Conservation (phyloP, 1,284 basidiomycete genomes). For the Sporisorium iseilematis-ciliati region DNA sequence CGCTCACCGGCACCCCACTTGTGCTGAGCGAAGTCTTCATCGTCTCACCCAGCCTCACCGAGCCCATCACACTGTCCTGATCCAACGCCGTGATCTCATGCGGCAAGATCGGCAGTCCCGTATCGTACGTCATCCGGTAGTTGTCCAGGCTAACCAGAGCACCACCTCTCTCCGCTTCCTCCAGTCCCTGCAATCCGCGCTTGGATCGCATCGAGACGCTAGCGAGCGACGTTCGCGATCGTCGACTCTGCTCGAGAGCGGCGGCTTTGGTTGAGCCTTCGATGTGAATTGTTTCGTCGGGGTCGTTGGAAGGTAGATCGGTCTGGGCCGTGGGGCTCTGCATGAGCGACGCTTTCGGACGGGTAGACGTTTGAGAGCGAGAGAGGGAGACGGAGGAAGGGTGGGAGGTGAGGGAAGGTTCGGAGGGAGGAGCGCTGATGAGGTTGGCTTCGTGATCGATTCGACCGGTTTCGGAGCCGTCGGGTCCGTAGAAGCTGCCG, state of each 20-base stretch:
- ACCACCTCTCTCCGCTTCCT: conserved; percentile 56
- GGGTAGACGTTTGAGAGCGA: conserved; percentile 30
- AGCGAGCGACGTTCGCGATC: conserved; percentile 36
- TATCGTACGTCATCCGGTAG: conserved; percentile 47
- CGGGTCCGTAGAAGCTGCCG: conserved; percentile 57
- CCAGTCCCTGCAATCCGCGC: conserved; percentile 49
- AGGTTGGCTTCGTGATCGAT: conserved; percentile 38
- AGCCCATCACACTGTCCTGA: conserved; percentile 55
- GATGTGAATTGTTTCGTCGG: not conserved
- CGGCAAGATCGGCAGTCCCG: conserved; percentile 50
- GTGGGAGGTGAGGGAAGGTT: conserved; percentile 3
- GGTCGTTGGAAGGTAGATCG: not conserved
- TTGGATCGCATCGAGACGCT: conserved; percentile 54
- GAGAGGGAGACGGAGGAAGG: conserved; percentile 18
- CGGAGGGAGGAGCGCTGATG: conserved; percentile 27
- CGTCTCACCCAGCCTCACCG: conserved; percentile 25
- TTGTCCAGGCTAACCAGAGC: conserved; percentile 58
- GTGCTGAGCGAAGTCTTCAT: conserved; percentile 32
- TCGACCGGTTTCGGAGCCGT: conserved; percentile 50
- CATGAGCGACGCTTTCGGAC: conserved; percentile 44
- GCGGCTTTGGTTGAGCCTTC: conserved; percentile 38
- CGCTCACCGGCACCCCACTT: conserved; percentile 4
- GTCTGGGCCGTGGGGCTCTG: conserved; percentile 24
- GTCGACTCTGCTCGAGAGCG: conserved; percentile 35
- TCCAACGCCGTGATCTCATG: conserved; percentile 50